Base-by-base conservation (phyloP, 257 asterid genomes). In the Solanum corneliomulleri region DNA sequence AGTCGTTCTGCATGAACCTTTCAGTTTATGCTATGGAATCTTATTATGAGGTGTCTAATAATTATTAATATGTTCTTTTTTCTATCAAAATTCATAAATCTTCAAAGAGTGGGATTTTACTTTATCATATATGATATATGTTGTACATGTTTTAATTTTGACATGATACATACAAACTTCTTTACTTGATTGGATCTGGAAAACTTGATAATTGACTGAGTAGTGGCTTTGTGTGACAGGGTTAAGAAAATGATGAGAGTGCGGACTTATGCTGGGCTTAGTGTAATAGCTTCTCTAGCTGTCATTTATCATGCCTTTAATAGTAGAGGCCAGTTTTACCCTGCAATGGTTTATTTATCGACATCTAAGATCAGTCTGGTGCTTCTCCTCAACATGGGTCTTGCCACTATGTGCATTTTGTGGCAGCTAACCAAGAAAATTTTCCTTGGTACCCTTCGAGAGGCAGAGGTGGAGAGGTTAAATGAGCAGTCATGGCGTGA, bases 401-500 rank as follows among this genome's bases (percentile, higher is more conserved):
- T 97, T 88, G 98, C 93, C 83, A 12, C 90, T 41, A 95, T 97
- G 99, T 97, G 98, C 90, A 91, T 91, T 85, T 72, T 95, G 91
- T 97, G 98, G 99, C 97, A 97, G 94, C 84, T 97, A 88, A 94
- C 98, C 83, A 97, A 95, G 94, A 97, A 93, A 88, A 86, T 95
- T 84, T 97, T 97, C 91, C 98, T 97, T 42, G 99, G 99, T 42
- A 87, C 95, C 9, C 98, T 97, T 9, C 93, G 99, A 27, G 99
- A 97, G 93, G 98, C 99, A 3, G 99, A 97, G 92, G 92, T 95
- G 20, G 99, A 97, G 90, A 94, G 99, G 95, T 92, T 97, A 88
- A 97, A 97, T 12, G 99, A 97, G 92, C 99, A 95, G 90, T 93
- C 98, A 13, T 94, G 98, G 99, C 92, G 99, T 86, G 99, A 97